Conservation (phyloP, 2,329 filamentous ascomycete species). For the Leptosphaerulina australis region DNA sequence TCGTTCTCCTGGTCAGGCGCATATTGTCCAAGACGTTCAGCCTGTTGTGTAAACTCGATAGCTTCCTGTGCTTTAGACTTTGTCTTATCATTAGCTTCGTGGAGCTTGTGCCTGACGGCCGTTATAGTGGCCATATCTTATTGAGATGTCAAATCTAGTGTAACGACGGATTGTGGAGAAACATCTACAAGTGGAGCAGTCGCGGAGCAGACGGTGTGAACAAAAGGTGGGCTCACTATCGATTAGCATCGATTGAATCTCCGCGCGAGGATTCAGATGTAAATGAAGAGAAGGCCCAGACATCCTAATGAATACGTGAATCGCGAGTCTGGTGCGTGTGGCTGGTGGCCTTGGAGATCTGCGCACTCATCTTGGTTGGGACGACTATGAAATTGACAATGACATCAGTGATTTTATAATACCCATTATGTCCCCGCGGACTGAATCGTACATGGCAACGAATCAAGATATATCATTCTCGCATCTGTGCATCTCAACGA, state of each 20-base stretch:
- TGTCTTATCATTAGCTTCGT: constrained; percentile 28
- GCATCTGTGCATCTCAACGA: constrained; percentile 22
- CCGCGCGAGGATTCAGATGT: constrained; percentile 1
- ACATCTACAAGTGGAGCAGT: constrained; percentile 21
- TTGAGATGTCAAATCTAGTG: constrained; percentile 18
- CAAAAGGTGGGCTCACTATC: constrained; percentile 2
- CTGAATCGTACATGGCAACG: constrained; percentile 5
- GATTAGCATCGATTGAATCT: neutral
- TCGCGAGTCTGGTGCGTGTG: constrained; percentile 2
- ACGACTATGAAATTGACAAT: neutral
- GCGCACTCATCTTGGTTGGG: constrained; percentile 15
- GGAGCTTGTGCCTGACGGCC: constrained; percentile 27
- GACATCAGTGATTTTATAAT: constrained; percentile 7
- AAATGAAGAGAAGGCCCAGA: constrained; percentile 13
- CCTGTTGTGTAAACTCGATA: constrained; percentile 66
- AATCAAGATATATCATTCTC: constrained; percentile 13
- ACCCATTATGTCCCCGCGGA: constrained; percentile 4
- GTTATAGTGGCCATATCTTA: constrained; percentile 34
- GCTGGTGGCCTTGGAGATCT: constrained; percentile 19
- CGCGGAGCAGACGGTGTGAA: neutral
- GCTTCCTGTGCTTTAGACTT: constrained; percentile 50
- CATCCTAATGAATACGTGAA: constrained; percentile 12
- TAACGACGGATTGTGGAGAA: constrained; percentile 32
- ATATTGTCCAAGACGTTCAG: constrained; percentile 55
- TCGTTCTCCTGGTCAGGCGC: constrained; percentile 50